Evolutionary conservation across 1,284 basidiomycete species (phyloP).

Genomic region (Naganishia albida): DNA sequence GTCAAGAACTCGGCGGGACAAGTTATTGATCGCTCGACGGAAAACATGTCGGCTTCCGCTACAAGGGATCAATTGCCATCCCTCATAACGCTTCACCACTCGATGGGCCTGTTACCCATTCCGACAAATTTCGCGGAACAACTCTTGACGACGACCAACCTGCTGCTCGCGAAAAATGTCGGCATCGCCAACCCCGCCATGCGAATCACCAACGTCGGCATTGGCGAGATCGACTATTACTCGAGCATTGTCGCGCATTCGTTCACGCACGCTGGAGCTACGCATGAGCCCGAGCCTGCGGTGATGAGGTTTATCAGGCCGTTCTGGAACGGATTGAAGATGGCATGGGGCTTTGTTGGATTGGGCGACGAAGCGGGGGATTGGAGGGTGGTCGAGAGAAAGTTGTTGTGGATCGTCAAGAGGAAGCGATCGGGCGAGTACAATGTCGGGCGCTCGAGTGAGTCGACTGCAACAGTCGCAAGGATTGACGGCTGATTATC

Average conservation of each 20-base stretch:
- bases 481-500: neutral
- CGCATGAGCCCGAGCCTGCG: neutral
- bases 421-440: conserved; percentile 6
- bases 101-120: conserved; percentile 43
- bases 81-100: conserved; percentile 50
- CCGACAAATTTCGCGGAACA: conserved; percentile 50
- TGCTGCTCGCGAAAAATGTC: conserved; percentile 46
- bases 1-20: conserved; percentile 25
- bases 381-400: conserved; percentile 12
- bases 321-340: conserved; percentile 15
- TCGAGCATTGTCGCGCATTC: conserved; percentile 18
- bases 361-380: conserved; percentile 12
- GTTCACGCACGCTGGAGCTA: neutral
- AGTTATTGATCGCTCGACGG: conserved; percentile 12
- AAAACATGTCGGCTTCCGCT: neutral
- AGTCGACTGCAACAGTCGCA: neutral
- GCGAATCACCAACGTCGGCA: conserved; percentile 43
- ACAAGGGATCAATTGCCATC: conserved; percentile 35
- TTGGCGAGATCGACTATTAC: conserved; percentile 41
- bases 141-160: conserved; percentile 46
- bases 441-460: conserved; percentile 10
- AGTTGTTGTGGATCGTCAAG: conserved; percentile 23
- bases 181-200: conserved; percentile 38
- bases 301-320: conserved; percentile 19
- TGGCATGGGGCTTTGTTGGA: neutral